Evolutionary conservation across 768 basidiomycete species (phyloP), one percentile per base, ranked within the genome.

Genomic region (Collybia sordida): DNA sequence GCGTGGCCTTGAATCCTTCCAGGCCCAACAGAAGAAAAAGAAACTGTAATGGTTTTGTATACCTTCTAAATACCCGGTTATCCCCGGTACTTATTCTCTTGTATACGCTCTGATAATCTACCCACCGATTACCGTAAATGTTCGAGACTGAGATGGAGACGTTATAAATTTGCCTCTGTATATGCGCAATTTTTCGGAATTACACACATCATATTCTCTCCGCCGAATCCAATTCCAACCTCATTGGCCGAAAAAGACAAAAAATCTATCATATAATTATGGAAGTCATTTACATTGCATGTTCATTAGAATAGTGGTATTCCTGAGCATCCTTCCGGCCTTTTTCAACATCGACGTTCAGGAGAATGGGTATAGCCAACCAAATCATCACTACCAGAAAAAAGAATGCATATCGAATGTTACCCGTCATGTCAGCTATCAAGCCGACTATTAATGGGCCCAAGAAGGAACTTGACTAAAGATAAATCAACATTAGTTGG

Each of bases 381-480:
- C 87, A 87, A 11, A 97, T 73, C 87, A 96, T 90, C 45, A 75
- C 49, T 3, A 92, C 74, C 14, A 98, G 77, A 72, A 98, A 94
- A 63, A 91, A 85, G 68, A 97, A 98, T 2, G 86, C 86, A 53
- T 88, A 89, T 22, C 95, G 87, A 42, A 97, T 95, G 66, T 96
- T 94, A 2, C 90, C 93, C 0, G 93, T 98, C 38, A 75, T 65
- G 62, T 96, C 93, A 0, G 94, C 85, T 35, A 98, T 89, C 31
- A 94, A 56, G 0, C 93, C 94, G 1, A 98, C 94, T 22, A 93
- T 70, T 5, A 94, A 73, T 2, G 96, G 96, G 0, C 96, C 96
- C 3, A 98, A 69, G 71, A 98, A 98, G 6, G 91, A 93, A 53
- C 86, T 88, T 6, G 93, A 93, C 87, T 97, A 63, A 12, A 25